Percentiles rank a stretch among this genome's conserved stretches.
Evolutionary conservation across 768 basidiomycete genomes (phyloP).

Genomic region (Lactifluus piperatus): DNA sequence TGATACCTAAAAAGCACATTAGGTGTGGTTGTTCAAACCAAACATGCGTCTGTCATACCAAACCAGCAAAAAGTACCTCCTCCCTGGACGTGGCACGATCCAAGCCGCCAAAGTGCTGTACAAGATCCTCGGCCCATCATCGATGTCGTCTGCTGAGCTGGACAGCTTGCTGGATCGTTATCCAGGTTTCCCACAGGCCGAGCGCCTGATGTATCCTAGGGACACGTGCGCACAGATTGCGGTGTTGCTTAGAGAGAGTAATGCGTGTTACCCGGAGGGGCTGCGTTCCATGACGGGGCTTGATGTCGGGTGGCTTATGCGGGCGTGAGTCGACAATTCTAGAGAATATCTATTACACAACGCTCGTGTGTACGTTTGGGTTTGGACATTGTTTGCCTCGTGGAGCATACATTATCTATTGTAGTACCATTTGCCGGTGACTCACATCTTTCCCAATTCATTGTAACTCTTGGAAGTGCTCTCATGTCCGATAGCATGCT

Average conservation of each 20-base stretch:
- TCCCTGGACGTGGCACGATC: conserved; percentile 55
- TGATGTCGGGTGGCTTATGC: conserved; percentile 70
- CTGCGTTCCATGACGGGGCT: conserved; percentile 74
- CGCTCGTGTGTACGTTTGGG: not conserved
- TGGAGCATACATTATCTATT: not conserved
- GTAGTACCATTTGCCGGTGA: not conserved
- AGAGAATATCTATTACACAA: not conserved
- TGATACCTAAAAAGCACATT: not conserved
- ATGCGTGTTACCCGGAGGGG: conserved; percentile 61
- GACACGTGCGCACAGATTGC: conserved; percentile 66
- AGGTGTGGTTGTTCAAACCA: conserved; percentile 97
- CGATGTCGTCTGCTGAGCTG: conserved; percentile 42
- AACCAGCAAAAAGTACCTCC: conserved; percentile 40
- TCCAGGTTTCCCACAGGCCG: conserved; percentile 82
- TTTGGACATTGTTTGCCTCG: not conserved
- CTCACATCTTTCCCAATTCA: no score
- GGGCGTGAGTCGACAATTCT: conserved; percentile 18
- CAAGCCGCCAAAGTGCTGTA: conserved; percentile 79
- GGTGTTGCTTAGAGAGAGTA: conserved; percentile 67
- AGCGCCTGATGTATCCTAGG: conserved; percentile 77
- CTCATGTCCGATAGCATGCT: no score
- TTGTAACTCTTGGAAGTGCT: no score
- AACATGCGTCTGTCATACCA: conserved; percentile 72
- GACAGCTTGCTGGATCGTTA: conserved; percentile 55
- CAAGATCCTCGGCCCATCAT: conserved; percentile 63